Percentiles rank a stretch among this genome's conserved stretches.
phyloP scores from a whole-genome alignment of 371 early-diverging fungal species.

The Apophysomyces elegans region DNA sequence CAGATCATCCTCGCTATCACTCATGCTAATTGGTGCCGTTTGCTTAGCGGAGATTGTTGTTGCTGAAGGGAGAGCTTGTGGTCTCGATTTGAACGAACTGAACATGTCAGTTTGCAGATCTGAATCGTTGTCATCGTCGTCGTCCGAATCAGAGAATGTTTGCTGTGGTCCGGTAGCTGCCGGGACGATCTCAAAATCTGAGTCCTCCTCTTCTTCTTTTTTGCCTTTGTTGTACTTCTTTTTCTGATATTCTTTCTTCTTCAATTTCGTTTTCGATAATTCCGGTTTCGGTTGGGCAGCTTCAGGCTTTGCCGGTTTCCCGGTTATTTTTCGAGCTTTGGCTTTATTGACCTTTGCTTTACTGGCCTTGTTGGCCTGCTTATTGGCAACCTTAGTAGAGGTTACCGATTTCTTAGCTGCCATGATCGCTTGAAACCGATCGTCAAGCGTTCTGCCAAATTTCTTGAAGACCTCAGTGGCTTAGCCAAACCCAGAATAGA shows the following conservation, averaged over 20 bases:
- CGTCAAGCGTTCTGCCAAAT: too few species aligned
- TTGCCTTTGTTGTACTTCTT: constrained; percentile 41
- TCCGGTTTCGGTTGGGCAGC: constrained; percentile 18
- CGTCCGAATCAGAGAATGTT: constrained; percentile 8
- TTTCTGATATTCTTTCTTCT: constrained; percentile 40
- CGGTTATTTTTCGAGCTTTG: not conserved
- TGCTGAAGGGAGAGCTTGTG: constrained; percentile 5
- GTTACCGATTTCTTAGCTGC: constrained; percentile 22
- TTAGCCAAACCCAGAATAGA: too few species aligned
- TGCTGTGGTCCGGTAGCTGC: not conserved
- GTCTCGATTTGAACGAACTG: constrained; percentile 27
- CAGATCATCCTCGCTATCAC: constrained; percentile 37
- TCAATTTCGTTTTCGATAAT: constrained; percentile 33
- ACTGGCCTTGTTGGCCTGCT: constrained; percentile 4
- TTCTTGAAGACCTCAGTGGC: too few species aligned
- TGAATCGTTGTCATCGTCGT: constrained; percentile 25
- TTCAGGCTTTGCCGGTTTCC: constrained; percentile 8
- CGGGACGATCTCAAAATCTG: constrained; percentile 28
- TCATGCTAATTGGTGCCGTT: constrained; percentile 23
- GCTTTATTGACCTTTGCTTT: constrained; percentile 7
- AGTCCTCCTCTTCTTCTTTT: constrained; percentile 27
- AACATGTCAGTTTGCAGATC: constrained; percentile 51
- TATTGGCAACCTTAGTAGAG: constrained; percentile 15
- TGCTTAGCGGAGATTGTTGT: constrained; percentile 16
- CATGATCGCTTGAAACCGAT: constrained; percentile 14